Conservation (phyloP, 495 filamentous ascomycete species). For the Daldinia grandis region DNA sequence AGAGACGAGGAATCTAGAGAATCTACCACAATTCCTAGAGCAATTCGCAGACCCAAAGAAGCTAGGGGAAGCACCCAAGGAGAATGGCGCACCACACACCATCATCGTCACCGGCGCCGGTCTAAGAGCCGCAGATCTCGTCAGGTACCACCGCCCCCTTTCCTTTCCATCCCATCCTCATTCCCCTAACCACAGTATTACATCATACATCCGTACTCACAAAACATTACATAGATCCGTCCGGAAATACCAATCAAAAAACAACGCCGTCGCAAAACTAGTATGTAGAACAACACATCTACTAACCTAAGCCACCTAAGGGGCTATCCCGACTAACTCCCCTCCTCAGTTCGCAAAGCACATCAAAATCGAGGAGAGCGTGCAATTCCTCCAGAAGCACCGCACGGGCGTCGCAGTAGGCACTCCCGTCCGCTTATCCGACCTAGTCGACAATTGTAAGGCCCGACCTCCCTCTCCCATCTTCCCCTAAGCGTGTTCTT, state of each 20-base stretch:
- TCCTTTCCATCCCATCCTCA: neutral
- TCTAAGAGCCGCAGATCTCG: slow-evolving; percentile 79
- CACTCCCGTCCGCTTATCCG: slow-evolving; percentile 81
- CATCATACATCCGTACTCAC: slow-evolving; percentile 7
- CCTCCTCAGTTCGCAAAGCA: slow-evolving; percentile 84
- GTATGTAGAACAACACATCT: slow-evolving; percentile 41
- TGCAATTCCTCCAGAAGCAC: slow-evolving; percentile 73
- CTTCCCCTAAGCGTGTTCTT: neutral
- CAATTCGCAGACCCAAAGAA: slow-evolving; percentile 63
- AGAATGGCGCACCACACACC: slow-evolving; percentile 84
- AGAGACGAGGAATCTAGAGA: slow-evolving; percentile 67
- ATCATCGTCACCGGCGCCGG: slow-evolving; percentile 82
- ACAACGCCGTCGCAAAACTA: slow-evolving; percentile 81
- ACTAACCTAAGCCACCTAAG: neutral
- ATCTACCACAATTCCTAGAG: slow-evolving; percentile 82
- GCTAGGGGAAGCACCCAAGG: slow-evolving; percentile 68
- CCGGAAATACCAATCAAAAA: slow-evolving; percentile 78
- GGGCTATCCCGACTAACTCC: neutral
- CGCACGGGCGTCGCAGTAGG: slow-evolving; percentile 88
- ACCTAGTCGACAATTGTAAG: slow-evolving; percentile 81
- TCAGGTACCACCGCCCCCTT: slow-evolving; percentile 64
- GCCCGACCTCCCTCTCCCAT: neutral
- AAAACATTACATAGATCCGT: slow-evolving; percentile 67
- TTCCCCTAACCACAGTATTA: neutral
- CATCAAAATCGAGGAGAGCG: slow-evolving; percentile 90